Base-by-base conservation (phyloP, 2,329 filamentous ascomycete genomes). In the Lasiodiplodia sp. region DNA sequence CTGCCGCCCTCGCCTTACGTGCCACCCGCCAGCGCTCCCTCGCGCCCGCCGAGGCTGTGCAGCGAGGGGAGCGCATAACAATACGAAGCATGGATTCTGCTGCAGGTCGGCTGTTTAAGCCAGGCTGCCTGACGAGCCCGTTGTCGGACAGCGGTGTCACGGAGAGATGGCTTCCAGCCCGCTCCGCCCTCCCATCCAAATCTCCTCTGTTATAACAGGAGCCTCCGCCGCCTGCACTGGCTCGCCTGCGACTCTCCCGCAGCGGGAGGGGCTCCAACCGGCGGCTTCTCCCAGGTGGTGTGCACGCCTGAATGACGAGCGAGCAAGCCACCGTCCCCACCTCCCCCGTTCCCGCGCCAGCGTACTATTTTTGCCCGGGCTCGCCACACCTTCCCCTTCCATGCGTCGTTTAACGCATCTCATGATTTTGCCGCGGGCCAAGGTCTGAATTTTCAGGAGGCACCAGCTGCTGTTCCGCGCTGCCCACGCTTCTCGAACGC, bases 151-250 rank as follows among this genome's bases (percentile, higher is more conserved):
- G 34, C 38, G 7, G 57, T 51, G 58, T 63, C 40, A 25, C 58
- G 58, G 58, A 63, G 40, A 49, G 58, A 63, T 63, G 58, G 58
- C 58, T 49, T 28, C 57, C n/a, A 34, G 25, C 58, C 58, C 25
- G 34, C 40, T 63, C 40, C 58, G 58, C 58, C 58, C 58, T 63
- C 38, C 38, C 58, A 63, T 21, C 58, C 58, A 34, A 63, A 63
- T 63, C 40, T 63, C 58, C 58, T 63, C 58, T 40, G 57, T 63
- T 63, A 63, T 63, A 49, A 63, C 58, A 63, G 58, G 58, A 63
- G 58, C 25, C 8, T 14, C 58, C 38, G 40, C 58, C 57, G 38
- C 38, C 38, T 60, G 58, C 58, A 63, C 58, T 49, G 58, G 40
- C 40, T 23, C 37, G 2, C 47, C 44, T 63, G 58, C 40, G 58